These are phyloP conservation scores for Camellia japonica DNA, from an alignment of 148 eudicot species.

Conservation along the genomic window DNA sequence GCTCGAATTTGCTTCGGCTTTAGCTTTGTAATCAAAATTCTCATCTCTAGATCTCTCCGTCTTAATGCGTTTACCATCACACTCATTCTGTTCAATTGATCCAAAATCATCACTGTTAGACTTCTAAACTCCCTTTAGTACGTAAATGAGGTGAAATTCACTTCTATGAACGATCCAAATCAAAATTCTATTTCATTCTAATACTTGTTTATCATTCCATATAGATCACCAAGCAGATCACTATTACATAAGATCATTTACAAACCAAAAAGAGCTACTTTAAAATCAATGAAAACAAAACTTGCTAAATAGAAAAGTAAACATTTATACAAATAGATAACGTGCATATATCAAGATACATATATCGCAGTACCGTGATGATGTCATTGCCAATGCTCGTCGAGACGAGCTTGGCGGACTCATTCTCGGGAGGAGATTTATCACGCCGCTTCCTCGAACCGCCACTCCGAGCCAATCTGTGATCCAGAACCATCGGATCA, in stretches of 20 bases:
- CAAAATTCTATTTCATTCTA: neutral
- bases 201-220: neutral
- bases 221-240: neutral
- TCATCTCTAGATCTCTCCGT: slow-evolving; percentile 44
- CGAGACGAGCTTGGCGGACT: slow-evolving; percentile 3
- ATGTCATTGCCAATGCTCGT: slow-evolving; percentile 13
- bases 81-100: slow-evolving; percentile 49
- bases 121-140: neutral
- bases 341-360: neutral
- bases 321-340: neutral
- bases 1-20: slow-evolving; percentile 49
- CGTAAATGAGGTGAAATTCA: neutral
- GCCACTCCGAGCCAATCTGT: neutral
- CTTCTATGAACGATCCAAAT: neutral
- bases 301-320: neutral
- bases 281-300: neutral
- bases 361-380: neutral
- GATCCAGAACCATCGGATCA: slow-evolving; percentile 16
- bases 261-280: neutral
- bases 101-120: neutral
- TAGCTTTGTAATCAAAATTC: slow-evolving; percentile 45
- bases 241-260: neutral
- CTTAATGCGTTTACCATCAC: slow-evolving; percentile 67
- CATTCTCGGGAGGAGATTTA: neutral
- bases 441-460: slow-evolving; percentile 13